Evolutionary conservation across 2,329 filamentous ascomycete species (phyloP).

Genomic region (Exophiala viscosa): DNA sequence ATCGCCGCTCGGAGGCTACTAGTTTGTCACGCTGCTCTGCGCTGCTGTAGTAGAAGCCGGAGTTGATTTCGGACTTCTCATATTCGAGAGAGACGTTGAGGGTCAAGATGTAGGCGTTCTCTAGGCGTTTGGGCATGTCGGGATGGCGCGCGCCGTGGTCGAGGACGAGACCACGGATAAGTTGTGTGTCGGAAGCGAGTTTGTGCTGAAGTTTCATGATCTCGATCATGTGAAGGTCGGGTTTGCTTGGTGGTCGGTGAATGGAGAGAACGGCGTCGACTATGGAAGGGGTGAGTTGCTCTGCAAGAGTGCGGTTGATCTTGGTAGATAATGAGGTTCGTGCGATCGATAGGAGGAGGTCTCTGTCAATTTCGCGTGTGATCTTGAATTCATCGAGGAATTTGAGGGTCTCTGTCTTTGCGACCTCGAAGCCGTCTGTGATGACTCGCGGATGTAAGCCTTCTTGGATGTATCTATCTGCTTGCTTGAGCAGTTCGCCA

Average conservation of each 20-base stretch:
- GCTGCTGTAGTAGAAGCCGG: conserved; percentile 95
- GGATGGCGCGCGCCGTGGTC: conserved; percentile 96
- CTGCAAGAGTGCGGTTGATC: conserved; percentile 81
- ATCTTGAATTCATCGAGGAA: conserved; percentile 96
- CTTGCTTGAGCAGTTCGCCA: conserved; percentile 95
- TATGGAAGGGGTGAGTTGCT: conserved; percentile 88
- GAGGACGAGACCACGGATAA: conserved; percentile 86
- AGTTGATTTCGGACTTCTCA: conserved; percentile 99
- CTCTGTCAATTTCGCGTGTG: conserved; percentile 79
- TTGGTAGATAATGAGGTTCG: conserved; percentile 94
- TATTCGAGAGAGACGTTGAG: conserved; percentile 97
- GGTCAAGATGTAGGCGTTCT: conserved; percentile 92
- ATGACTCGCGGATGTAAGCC: conserved; percentile 96
- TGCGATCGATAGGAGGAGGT: conserved; percentile 88
- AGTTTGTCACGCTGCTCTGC: conserved; percentile 97
- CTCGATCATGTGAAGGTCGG: conserved; percentile 97
- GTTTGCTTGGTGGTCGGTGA: conserved; percentile 82
- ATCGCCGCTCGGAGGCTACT: conserved; percentile 92
- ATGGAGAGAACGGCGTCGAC: conserved; percentile 96
- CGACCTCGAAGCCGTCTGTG: conserved; percentile 95
- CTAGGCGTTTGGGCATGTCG: conserved; percentile 94
- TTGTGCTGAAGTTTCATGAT: conserved; percentile 99
- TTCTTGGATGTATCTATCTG: conserved; percentile 91
- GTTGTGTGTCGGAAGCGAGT: conserved; percentile 88
- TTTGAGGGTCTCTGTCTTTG: conserved; percentile 88